These are phyloP conservation scores for Antrodiella citrinella DNA, from an alignment of 768 basidiomycete genomes.

Conservation along the genomic window DNA sequence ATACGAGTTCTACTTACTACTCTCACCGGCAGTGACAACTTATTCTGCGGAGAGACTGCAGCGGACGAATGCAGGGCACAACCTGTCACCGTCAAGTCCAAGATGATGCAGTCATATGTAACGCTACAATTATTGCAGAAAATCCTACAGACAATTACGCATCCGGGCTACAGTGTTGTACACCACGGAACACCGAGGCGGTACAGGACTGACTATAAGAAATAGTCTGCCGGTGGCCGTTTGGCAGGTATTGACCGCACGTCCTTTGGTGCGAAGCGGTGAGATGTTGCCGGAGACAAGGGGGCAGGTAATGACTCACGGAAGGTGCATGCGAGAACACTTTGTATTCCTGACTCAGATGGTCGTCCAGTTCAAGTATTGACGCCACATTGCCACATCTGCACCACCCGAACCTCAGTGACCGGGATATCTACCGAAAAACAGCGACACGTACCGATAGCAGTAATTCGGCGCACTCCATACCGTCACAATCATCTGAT, in stretches of 20 bases:
- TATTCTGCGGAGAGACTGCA: too few relatives aligned
- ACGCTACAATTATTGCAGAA: too few relatives aligned
- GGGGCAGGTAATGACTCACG: conserved; percentile 29
- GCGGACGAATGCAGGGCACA: too few relatives aligned
- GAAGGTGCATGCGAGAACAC: conserved; percentile 88
- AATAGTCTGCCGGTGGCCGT: conserved; percentile 83
- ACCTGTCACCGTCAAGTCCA: too few relatives aligned
- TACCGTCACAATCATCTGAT: conserved; percentile 89
- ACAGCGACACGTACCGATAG: conserved; percentile 61
- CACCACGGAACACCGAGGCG: too few relatives aligned
- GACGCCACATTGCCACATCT: conserved; percentile 96
- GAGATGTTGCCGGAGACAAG: background rate
- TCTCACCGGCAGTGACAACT: too few relatives aligned
- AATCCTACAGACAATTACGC: too few relatives aligned
- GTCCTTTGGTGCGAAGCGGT: conserved; percentile 40
- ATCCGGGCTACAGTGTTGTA: too few relatives aligned
- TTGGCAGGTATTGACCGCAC: conserved; percentile 76
- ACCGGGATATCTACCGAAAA: background rate
- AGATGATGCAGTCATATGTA: too few relatives aligned
- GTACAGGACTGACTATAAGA: too few relatives aligned
- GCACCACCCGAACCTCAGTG: background rate
- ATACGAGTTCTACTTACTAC: too few relatives aligned
- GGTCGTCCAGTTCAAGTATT: conserved; percentile 89
- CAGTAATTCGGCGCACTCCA: conserved; percentile 99
- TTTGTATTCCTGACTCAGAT: conserved; percentile 91